Conservation (phyloP, 2,329 filamentous ascomycete species). For the Fusarium concolor region DNA sequence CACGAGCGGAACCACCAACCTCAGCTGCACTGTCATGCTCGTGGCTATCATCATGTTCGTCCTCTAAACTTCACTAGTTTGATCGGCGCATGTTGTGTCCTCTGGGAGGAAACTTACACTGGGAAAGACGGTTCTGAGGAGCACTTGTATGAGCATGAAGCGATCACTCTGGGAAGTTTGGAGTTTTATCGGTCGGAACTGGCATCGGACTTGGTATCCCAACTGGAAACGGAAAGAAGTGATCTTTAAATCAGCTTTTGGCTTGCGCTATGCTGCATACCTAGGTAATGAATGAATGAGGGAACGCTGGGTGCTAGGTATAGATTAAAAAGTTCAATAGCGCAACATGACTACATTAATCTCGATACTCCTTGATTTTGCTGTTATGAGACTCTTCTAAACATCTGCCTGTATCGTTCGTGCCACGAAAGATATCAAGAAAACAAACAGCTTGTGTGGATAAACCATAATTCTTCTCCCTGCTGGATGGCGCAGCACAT, state of each 20-base stretch:
- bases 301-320: conserved; percentile 37
- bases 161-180: conserved; percentile 26
- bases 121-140: neutral
- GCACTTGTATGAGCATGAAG: conserved; percentile 16
- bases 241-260: conserved; percentile 39
- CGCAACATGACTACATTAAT: conserved; percentile 10
- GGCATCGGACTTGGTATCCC: conserved; percentile 38
- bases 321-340: conserved; percentile 33
- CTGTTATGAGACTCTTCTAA: neutral
- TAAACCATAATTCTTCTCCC: neutral
- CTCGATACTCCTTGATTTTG: neutral
- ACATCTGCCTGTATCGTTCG: neutral
- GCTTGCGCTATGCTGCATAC: conserved; percentile 36
- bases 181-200: conserved; percentile 26
- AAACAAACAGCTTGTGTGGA: neutral
- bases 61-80: conserved; percentile 42
- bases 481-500: neutral
- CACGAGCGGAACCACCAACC: conserved; percentile 48
- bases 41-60: conserved; percentile 50
- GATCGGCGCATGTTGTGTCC: neutral
- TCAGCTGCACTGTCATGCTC: conserved; percentile 54
- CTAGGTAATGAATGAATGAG: conserved; percentile 45
- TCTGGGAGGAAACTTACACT: neutral
- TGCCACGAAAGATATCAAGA: neutral
- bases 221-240: conserved; percentile 41